Evolutionary conservation across 305 asterid genomes (phyloP).

Genomic region (Solanum hybrid): DNA sequence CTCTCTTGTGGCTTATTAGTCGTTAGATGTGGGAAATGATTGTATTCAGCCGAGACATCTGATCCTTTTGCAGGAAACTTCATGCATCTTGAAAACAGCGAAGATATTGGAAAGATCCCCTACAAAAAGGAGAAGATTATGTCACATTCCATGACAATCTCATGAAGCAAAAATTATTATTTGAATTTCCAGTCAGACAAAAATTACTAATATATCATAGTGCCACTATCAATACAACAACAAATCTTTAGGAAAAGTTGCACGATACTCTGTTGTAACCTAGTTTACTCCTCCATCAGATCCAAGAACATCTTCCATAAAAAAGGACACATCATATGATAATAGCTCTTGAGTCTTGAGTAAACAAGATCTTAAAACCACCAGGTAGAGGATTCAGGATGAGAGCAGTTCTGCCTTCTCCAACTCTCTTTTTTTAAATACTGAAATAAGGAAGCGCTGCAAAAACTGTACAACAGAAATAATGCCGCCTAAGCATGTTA

Average conservation of each 20-base stretch:
- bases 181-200: neutral
- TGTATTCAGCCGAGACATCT: conserved; percentile 40
- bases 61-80: conserved; percentile 55
- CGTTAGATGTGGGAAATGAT: conserved; percentile 46
- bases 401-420: neutral
- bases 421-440: neutral
- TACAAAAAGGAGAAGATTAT: conserved; percentile 22
- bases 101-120: conserved; percentile 82
- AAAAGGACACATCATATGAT: neutral
- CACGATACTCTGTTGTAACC: neutral
- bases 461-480: neutral
- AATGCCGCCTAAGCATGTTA: neutral
- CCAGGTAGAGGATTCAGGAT: neutral
- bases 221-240: neutral
- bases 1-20: conserved; percentile 24
- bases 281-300: neutral
- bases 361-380: neutral
- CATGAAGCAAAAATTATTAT: neutral
- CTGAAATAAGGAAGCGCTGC: neutral
- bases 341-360: neutral
- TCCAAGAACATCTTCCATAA: neutral
- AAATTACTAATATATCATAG: neutral
- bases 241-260: neutral
- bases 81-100: conserved; percentile 64
- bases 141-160: neutral